Evolutionary conservation across 345 rosid genomes (phyloP).

Genomic region (Syzygium oleosum): DNA sequence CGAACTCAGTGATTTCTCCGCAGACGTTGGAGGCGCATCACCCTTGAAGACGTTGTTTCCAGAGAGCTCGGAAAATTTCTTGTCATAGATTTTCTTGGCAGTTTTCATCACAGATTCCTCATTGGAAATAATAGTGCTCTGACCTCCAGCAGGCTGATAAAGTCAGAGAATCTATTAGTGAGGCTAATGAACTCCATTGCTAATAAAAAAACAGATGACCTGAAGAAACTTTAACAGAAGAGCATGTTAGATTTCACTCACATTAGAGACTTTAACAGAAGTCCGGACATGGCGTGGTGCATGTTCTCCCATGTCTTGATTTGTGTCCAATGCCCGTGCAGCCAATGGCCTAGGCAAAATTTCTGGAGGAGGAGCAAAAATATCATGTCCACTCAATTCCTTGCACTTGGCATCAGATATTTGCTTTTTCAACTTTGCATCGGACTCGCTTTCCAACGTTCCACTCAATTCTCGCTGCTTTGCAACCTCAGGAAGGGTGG

Average conservation of each 20-base stretch:
- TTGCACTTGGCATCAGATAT: slow-evolving; percentile 79
- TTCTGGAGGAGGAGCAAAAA: slow-evolving; percentile 96
- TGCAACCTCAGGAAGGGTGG: slow-evolving; percentile 67
- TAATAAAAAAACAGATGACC: neutral
- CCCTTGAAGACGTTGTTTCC: slow-evolving; percentile 88
- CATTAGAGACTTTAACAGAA: slow-evolving; percentile 19
- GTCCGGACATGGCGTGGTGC: slow-evolving; percentile 24
- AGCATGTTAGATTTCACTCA: slow-evolving; percentile 1
- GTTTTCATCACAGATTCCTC: slow-evolving; percentile 54
- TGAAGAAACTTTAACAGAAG: neutral
- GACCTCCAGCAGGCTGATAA: slow-evolving; percentile 41
- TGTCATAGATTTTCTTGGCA: slow-evolving; percentile 72
- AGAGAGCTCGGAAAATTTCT: slow-evolving; percentile 73
- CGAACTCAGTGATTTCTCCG: slow-evolving; percentile 52
- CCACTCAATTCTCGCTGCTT: slow-evolving; percentile 98
- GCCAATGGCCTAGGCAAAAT: slow-evolving; percentile 68
- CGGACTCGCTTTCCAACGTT: slow-evolving; percentile 54
- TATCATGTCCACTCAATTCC: slow-evolving; percentile 91
- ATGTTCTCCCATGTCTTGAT: slow-evolving; percentile 63
- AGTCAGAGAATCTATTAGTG: slow-evolving; percentile 2
- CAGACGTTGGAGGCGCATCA: slow-evolving; percentile 39
- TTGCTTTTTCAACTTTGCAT: slow-evolving; percentile 59
- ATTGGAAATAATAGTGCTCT: slow-evolving; percentile 10
- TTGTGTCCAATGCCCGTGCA: slow-evolving; percentile 57
- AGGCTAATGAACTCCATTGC: neutral